Percentiles rank a stretch among this genome's conserved stretches.
Conservation (phyloP, 1,139 yeast genomes). For the Hyphopichia pseudoburtonii region DNA sequence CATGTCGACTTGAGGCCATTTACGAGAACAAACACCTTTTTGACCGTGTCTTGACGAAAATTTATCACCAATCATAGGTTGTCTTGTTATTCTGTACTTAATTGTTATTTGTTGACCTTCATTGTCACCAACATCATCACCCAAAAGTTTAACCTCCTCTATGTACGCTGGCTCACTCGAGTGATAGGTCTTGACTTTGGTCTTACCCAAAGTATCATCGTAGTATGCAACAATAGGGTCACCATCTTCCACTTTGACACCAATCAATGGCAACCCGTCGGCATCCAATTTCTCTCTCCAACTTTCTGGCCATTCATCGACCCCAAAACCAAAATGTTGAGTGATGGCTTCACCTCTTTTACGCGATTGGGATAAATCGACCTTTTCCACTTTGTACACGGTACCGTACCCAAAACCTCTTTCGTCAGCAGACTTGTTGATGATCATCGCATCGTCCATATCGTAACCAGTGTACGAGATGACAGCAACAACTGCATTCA, state of each 20-base stretch:
- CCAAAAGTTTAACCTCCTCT: constrained; percentile 90
- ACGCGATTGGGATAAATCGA: constrained; percentile 76
- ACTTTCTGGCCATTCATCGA: constrained; percentile 85
- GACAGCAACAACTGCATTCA: constrained; percentile 97
- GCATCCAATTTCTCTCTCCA: constrained; percentile 88
- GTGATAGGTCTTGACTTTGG: constrained; percentile 90
- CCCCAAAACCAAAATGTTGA: constrained; percentile 93
- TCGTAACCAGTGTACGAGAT: constrained; percentile 98
- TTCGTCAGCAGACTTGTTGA: constrained; percentile 95
- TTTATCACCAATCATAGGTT: constrained; percentile 96
- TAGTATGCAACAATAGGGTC: constrained; percentile 93
- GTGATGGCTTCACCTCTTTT: constrained; percentile 93
- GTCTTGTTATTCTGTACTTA: constrained; percentile 87
- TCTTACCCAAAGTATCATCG: constrained; percentile 89
- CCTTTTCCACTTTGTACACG: constrained; percentile 89
- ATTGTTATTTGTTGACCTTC: constrained; percentile 86
- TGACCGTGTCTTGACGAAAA: constrained; percentile 99
- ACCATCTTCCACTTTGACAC: constrained; percentile 87
- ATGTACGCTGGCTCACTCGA: constrained; percentile 93
- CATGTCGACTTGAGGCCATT: constrained; percentile 97
- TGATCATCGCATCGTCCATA: constrained; percentile 99
- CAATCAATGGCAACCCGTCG: constrained; percentile 93
- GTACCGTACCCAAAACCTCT: constrained; percentile 98
- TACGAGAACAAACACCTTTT: constrained; percentile 97
- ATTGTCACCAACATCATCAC: constrained; percentile 75